Evolutionary conservation across 2,329 filamentous ascomycete species (phyloP).

Genomic region (Alternaria longipes): DNA sequence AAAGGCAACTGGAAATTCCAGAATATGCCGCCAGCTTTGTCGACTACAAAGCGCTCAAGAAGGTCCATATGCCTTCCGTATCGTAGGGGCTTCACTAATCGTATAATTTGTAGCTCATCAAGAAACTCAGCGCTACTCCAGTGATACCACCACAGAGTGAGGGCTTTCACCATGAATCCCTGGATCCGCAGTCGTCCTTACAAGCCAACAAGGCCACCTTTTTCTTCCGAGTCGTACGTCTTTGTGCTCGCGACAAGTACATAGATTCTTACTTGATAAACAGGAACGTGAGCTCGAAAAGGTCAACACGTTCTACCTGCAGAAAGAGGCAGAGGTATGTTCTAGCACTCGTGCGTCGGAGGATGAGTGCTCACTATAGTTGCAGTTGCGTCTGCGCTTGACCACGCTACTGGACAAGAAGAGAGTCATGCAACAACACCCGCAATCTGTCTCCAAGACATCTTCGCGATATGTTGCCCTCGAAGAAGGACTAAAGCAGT

Average conservation of each 20-base stretch:
- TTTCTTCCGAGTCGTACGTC: constrained; percentile 90
- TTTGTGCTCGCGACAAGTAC: background rate
- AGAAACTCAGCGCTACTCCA: constrained; percentile 93
- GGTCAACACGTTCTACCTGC: constrained; percentile 96
- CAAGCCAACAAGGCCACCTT: constrained; percentile 99
- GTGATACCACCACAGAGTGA: constrained; percentile 81
- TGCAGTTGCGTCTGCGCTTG: constrained; percentile 89
- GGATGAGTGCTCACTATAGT: constrained; percentile 24
- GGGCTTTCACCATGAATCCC: constrained; percentile 53
- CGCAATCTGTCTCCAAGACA: constrained; percentile 78
- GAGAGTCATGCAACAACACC: constrained; percentile 82
- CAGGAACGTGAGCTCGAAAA: constrained; percentile 98
- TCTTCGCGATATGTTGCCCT: constrained; percentile 94
- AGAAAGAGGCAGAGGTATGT: constrained; percentile 94
- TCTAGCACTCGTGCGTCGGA: constrained; percentile 7
- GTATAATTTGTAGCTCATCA: constrained; percentile 78
- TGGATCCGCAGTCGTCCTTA: constrained; percentile 85
- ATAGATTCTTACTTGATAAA: constrained; percentile 13
- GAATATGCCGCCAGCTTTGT: constrained; percentile 99
- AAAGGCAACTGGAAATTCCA: constrained; percentile 97
- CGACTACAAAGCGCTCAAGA: constrained; percentile 99
- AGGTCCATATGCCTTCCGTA: constrained; percentile 66
- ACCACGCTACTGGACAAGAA: constrained; percentile 96
- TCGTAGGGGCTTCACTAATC: constrained; percentile 18
- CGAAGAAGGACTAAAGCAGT: constrained; percentile 96